A percentile compares a stretch with the other conserved stretches of the same genome.
phyloP scores from a whole-genome alignment of 164 flowering plant species.

The grape (Vitis vinifera) region DNA sequence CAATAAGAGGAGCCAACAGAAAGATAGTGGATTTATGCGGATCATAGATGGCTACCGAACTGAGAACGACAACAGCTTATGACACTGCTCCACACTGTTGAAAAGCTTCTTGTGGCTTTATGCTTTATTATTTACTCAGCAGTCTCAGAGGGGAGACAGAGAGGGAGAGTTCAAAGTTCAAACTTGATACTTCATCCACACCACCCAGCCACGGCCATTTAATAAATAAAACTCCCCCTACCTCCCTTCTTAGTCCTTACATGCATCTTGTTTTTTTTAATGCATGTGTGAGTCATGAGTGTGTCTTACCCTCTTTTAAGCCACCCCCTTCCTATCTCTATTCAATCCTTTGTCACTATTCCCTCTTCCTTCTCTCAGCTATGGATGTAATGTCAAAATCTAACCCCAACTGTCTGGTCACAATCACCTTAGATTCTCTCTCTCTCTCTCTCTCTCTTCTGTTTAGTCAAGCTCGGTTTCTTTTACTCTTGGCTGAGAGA shows the following conservation, averaged over 20 bases:
- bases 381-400: constrained; percentile 41
- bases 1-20: constrained; percentile 10
- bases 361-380: neutral
- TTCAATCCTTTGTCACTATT: constrained; percentile 6
- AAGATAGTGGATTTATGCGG: constrained; percentile 16
- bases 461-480: constrained; percentile 9
- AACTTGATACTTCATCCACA: too few species aligned
- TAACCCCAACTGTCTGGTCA: constrained; percentile 34
- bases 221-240: neutral
- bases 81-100: neutral
- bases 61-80: constrained; percentile 22
- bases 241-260: neutral
- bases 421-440: constrained; percentile 35
- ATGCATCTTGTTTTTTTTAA: neutral
- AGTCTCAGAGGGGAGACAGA: neutral
- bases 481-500: neutral
- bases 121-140: neutral
- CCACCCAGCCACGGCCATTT: neutral
- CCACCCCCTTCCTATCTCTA: constrained; percentile 1
- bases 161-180: neutral
- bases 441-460: constrained; percentile 11
- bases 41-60: constrained; percentile 16
- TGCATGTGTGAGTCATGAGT: too few species aligned
- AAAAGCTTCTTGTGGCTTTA: too few species aligned
- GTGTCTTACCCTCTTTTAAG: neutral